Evolutionary conservation across 352 stramenopile species (phyloP), one percentile per base, ranked within the genome.

Genomic region (Phytophthora palmivora): DNA sequence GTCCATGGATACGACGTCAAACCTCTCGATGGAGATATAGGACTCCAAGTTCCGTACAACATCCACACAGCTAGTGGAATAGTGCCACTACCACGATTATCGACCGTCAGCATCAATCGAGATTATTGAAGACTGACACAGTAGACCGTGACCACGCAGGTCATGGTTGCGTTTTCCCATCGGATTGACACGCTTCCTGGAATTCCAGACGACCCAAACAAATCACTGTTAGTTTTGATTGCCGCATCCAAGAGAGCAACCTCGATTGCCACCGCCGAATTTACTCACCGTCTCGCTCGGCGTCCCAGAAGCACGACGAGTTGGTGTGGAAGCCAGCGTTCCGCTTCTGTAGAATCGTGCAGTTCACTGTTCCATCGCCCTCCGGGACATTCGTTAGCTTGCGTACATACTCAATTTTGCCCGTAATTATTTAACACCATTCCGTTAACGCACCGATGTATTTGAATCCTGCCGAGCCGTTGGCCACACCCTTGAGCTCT

Each of bases 251-350:
- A 45, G 26, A 11, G 21, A 47, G 41, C 18, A 32, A 33, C 10
- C 21, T 60, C 21, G 19, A 55, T 42, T 46, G 18, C 39, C 32
- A 53, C 30, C 16, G 2, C 5, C 7, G 2, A 3, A 34, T 34
- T 34, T 34, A 66, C 83, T 56, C 48, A 94, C 87, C 88, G 55
- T 96, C 88, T 26, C 83, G 87, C 33, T 92, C 71, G 26, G 88
- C 79, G 56, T 96, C 86, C 88, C 88, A 96, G 69, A 94, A 94
- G 63, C 86, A 95, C 22, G 88, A 80, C 38, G 86, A 94, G 60
- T 91, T 95, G 63, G 84, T 93, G 72, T 96, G 88, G 57, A 82
- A 93, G 39, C 88, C 86, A 11, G 86, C 82, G 55, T 96, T 96
- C 18, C 86, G 76, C 82, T 96, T 96, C 65, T 96, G 88, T n/a